Evolutionary conservation across 768 basidiomycete genomes (phyloP), one percentile per base, ranked within the genome.

Genomic region (Pleurotus eryngii): DNA sequence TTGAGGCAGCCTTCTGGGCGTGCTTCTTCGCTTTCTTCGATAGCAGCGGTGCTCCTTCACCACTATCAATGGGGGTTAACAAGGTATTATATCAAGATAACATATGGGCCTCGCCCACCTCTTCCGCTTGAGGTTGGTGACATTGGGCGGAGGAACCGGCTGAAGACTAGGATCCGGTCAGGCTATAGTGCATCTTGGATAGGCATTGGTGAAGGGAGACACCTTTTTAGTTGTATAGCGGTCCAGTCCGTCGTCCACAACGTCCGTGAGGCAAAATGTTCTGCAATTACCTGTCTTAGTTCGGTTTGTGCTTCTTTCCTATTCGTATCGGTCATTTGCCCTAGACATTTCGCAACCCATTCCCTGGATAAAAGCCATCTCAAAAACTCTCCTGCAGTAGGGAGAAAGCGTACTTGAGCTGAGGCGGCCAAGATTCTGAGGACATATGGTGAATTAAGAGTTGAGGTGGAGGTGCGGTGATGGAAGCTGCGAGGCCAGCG

Each of bases 241-340:
- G 81, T 75, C 97, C 97, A 99, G 71, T 98, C 93, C 57, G 90
- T 96, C n/a, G 91, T 90, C 84, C 91, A 89, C 22, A 98, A 79
- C 1, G 89, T 82, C 69, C 90, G 86, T 67, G 85, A 80, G 60
- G 85, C 80, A 75, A 92, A 96, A 72, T 94, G 87, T 64, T 94
- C 85, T 83, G 90, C 89, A 72, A 99, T 97, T 82, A 94, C 90
- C 86, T 91, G 83, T 84, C 94, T 95, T 68, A 99, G 76, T 79
- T 99, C 97, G 59, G 89, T 81, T 67, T 95, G 92, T 18, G 95
- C 95, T 63, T 95, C 93, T 49, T 75, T 74, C 70, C 89, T 86
- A 74, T 96, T 98, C 51, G 80, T 72, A 61, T 95, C 89, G 15
- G 91, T 91, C 80, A 96, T 95, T 74, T 94, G 88, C 22, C 90